A percentile compares a stretch with the other conserved stretches of the same genome.
Conservation (phyloP, 2,329 filamentous ascomycete genomes). For the Verticillium tricorpus region DNA sequence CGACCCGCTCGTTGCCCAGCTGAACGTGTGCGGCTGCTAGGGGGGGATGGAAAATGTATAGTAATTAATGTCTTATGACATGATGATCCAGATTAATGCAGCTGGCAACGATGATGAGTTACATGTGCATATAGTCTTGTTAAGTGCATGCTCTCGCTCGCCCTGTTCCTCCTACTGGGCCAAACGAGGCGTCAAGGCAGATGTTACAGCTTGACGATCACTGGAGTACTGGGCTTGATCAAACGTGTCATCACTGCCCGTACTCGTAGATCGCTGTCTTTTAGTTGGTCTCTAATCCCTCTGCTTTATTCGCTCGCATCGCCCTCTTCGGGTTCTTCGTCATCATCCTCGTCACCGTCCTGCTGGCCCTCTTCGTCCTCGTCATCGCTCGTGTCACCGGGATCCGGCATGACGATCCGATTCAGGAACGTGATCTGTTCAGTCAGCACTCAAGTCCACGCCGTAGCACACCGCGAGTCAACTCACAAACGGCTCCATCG, state of each 20-base stretch:
- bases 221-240: too few species aligned
- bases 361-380: constrained; percentile 22
- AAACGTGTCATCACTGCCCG: too few species aligned
- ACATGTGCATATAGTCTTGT: background rate
- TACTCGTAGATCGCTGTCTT: too few species aligned
- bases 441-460: constrained; percentile 1
- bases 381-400: constrained; percentile 36
- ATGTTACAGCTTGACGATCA: too few species aligned
- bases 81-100: background rate
- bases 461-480: background rate
- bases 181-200: too few species aligned
- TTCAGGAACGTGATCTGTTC: constrained; percentile 66
- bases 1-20: constrained; percentile 60
- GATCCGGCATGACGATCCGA: constrained; percentile 69
- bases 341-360: constrained; percentile 11
- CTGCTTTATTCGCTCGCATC: background rate
- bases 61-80: background rate
- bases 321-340: constrained; percentile 7
- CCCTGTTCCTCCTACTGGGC: too few species aligned
- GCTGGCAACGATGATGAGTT: background rate
- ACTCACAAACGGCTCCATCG: constrained; percentile 78
- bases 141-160: too few species aligned
- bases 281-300: too few species aligned
- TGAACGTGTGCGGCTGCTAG: constrained; percentile 52
- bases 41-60: background rate